Base-by-base conservation (phyloP, 164 flowering plant species). In the Umbilicus rupestris region DNA sequence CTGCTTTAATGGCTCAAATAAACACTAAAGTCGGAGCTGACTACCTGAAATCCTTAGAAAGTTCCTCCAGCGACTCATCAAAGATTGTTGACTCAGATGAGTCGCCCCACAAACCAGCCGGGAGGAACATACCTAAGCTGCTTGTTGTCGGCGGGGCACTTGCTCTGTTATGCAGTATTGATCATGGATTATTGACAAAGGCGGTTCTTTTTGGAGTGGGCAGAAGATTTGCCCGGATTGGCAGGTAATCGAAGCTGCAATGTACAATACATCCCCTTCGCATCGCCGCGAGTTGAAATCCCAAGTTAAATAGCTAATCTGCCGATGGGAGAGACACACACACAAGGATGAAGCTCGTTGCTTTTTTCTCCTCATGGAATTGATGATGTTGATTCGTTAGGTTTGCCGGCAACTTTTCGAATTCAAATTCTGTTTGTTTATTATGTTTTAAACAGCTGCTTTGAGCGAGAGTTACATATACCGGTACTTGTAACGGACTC, bases 161-260 rank as follows among this genome's bases (percentile, higher is more conserved):
- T 72, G 82, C 67, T 26, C 83, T 90, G 64, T 90, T 92, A 3
- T 90, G 95, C 75, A 83, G 78, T 65, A 84, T 90, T 35, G 97
- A 90, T 68, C 73, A 75, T 31, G 92, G 95, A 10, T 88, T 90
- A 22, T 71, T 90, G 69, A 88, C 90, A 0, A 90, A 90, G 71
- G 95, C 95, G 10, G 84, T 88, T 62, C 84, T 90, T 71, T 90
- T 90, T 62, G 95, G 97, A 42, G 85, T 87, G 11, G 97, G 90
- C 58, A 76, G 95, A 76, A 79, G 81, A 71, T 84, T 90, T 65
- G 87, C 81, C 29, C 83, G 76, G 20, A 75, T 83, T 1, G 92
- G 95, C 37, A 80, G 80, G 72, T 79, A 83, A 70, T 70, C 81
- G 83, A 74, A 82, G 26, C 15, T 15, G 10, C 12, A 31, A 28